Base-by-base conservation (phyloP, 2,329 filamentous ascomycete species). In the Calonectria pseudoreteaudii region DNA sequence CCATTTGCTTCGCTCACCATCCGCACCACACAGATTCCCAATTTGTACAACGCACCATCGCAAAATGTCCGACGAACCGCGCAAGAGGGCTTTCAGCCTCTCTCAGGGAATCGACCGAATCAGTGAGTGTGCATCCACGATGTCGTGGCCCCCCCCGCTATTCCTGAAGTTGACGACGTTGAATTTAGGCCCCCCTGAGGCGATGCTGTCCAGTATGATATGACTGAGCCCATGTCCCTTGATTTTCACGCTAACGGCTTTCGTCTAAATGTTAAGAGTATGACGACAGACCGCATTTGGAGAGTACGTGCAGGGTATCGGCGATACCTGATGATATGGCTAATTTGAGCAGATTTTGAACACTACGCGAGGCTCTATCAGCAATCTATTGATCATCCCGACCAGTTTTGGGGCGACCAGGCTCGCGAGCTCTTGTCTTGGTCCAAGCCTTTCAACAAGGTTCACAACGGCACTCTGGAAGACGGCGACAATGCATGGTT, bases 401-500 rank as follows among this genome's bases (percentile, higher is more conserved):
- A 95, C 72, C 91, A 93, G 83, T 98, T 98, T 88, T 98, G 95
- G 95, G 95, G 90, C 71, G 90, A 89, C 73, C 88, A 93, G 84
- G 96, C 95, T 56, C 93, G 94, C 75, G 95, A 98, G 78, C 91
- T 98, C 52, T 89, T 98, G 79, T 92, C 93, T 65, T 98, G 96
- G 94, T 93, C 95, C 76, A 90, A 90, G 76, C 95, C 98, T 83
- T 98, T 98, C 86, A 88, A 97, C 84, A 98, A 95, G 18, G 95
- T 97, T 49, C 91, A 92, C 84, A 90, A 88, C 68, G 96, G 96
- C 73, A 91, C 91, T 23, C 90, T 98, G 66, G 85, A 85, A 60
- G 88, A 93, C 74, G 96, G 96, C 76, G 95, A 98, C 87, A 93
- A 90, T 80, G 93, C 94, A 73, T 98, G 96, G 96, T 98, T 98